A percentile compares a stretch with the other conserved stretches of the same genome.
Evolutionary conservation across 345 rosid species (phyloP).

Genomic region (Syzygium oleosum): DNA sequence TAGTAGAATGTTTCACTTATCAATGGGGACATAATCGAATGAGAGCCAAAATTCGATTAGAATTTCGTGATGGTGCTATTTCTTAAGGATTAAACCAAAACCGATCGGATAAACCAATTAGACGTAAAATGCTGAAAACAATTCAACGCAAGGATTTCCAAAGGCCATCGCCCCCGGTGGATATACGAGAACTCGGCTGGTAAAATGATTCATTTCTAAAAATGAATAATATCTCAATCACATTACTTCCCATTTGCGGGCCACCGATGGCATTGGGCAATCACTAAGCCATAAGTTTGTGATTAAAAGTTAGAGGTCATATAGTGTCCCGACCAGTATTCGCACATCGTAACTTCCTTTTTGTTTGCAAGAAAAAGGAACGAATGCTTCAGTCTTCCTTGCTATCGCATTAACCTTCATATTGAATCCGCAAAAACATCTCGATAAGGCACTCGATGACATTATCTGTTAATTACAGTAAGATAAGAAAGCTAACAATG

Average conservation of each 20-base stretch:
- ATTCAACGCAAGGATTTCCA: rapidly evolving
- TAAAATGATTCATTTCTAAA: too few relatives aligned
- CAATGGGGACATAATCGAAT: background rate
- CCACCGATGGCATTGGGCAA: too few relatives aligned
- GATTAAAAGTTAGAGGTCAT: too few relatives aligned
- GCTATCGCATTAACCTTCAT: too few relatives aligned
- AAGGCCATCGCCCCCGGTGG: background rate
- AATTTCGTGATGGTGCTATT: background rate
- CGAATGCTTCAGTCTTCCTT: too few relatives aligned
- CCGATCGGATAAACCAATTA: rapidly evolving
- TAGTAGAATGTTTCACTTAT: background rate
- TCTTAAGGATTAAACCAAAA: background rate
- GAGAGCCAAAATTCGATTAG: background rate
- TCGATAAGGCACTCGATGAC: too few relatives aligned
- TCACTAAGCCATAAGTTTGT: too few relatives aligned
- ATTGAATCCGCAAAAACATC: too few relatives aligned
- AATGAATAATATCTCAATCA: too few relatives aligned
- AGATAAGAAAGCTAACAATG: background rate
- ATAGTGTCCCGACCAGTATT: background rate
- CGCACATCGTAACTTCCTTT: background rate
- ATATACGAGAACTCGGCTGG: background rate
- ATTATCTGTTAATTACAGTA: background rate
- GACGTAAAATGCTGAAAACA: background rate
- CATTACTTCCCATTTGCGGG: too few relatives aligned
- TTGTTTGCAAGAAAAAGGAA: too few relatives aligned